These are phyloP conservation scores for Pseudonitzschia delicatissima DNA, from an alignment of 108 stramenopile species.

Conservation along the genomic window DNA sequence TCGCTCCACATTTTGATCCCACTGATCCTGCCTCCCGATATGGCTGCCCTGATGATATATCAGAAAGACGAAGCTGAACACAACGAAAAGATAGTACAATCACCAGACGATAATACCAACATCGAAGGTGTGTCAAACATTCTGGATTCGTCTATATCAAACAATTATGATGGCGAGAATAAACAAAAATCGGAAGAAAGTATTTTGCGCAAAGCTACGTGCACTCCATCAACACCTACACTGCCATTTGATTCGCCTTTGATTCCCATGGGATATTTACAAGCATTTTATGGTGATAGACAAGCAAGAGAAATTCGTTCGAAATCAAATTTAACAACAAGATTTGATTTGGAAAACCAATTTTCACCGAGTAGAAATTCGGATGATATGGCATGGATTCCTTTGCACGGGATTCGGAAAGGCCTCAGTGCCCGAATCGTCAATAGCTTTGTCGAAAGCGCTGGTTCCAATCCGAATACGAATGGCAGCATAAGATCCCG, in stretches of 20 bases:
- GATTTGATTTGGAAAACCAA: not conserved
- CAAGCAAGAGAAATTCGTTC: constrained; percentile 2
- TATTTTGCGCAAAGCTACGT: constrained; percentile 27
- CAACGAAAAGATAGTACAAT: not conserved
- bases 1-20: constrained; percentile 51
- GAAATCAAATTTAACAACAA: not conserved
- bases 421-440: constrained; percentile 75
- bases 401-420: constrained; percentile 71
- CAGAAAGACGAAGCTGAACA: not conserved
- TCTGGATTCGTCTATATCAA: not conserved
- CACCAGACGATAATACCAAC: constrained; percentile 4
- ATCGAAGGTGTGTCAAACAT: constrained; percentile 6
- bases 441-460: constrained; percentile 61
- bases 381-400: constrained; percentile 28
- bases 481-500: constrained; percentile 17
- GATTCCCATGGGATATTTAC: constrained; percentile 20
- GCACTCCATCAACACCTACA: constrained; percentile 54
- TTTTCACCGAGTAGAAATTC: not conserved
- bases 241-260: constrained; percentile 17
- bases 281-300: constrained; percentile 9
- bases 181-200: not conserved
- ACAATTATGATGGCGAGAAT: not conserved
- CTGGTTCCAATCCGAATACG: not conserved
- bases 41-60: constrained; percentile 27
- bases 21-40: constrained; percentile 52